Evolutionary conservation across 805 yeast species (phyloP).

Genomic region (Jamesozyma rosinii): DNA sequence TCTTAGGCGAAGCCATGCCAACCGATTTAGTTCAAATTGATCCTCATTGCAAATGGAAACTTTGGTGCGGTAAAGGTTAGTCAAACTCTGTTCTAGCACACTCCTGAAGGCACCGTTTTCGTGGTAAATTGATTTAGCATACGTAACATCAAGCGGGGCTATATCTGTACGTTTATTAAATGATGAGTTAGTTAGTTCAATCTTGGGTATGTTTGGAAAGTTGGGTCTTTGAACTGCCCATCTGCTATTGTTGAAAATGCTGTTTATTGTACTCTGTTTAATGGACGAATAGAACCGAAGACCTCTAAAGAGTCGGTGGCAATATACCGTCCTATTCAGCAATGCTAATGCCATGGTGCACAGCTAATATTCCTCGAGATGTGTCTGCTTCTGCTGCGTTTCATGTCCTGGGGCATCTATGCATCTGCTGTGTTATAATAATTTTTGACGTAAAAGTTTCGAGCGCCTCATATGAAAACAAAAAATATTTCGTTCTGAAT

Average conservation of each 20-base stretch:
- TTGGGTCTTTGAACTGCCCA: slow-evolving; percentile 6
- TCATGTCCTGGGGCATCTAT: too few species aligned
- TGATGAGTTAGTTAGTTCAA: background rate
- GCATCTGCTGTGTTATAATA: too few species aligned
- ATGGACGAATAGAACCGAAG: background rate
- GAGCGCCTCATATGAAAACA: too few species aligned
- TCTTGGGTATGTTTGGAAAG: slow-evolving; percentile 5
- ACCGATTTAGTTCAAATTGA: background rate
- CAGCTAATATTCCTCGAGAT: too few species aligned
- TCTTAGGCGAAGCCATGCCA: slow-evolving; percentile 9
- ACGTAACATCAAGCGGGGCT: background rate
- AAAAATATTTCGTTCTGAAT: too few species aligned
- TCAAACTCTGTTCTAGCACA: background rate
- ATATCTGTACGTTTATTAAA: background rate
- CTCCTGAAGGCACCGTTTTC: background rate
- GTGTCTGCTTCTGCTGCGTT: too few species aligned
- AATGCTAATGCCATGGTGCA: too few species aligned
- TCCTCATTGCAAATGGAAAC: background rate
- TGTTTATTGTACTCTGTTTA: background rate
- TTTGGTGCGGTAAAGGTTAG: background rate
- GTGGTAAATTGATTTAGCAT: background rate
- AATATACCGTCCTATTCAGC: background rate
- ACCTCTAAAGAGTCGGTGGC: background rate
- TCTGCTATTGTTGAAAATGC: slow-evolving; percentile 3
- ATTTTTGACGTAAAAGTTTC: too few species aligned